These are phyloP conservation scores for Ceratocystis harringtonii DNA, from an alignment of 2,329 filamentous ascomycete genomes.

Conservation along the genomic window DNA sequence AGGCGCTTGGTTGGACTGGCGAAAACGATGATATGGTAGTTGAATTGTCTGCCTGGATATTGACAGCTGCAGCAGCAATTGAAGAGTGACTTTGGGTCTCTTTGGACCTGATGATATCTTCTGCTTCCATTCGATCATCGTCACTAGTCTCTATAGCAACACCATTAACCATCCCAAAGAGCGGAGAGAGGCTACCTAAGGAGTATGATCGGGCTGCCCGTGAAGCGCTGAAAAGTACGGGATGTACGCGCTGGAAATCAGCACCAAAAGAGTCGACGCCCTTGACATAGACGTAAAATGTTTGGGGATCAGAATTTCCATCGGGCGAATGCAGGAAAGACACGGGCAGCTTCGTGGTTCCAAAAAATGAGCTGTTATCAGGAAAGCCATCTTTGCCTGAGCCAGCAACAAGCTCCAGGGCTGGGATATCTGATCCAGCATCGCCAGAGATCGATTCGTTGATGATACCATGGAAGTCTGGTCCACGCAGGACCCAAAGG, in stretches of 20 bases:
- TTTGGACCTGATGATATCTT: not conserved
- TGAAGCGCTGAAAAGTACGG: slow-evolving; percentile 5
- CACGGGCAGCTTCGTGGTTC: slow-evolving; percentile 1
- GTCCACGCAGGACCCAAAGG: slow-evolving; percentile 12
- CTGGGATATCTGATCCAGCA: not conserved
- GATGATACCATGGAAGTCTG: slow-evolving; percentile 6
- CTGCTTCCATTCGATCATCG: not conserved
- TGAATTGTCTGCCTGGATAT: slow-evolving; percentile 1
- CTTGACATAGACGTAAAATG: slow-evolving; percentile 15
- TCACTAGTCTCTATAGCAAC: not conserved
- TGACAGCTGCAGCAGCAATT: not conserved
- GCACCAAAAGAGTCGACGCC: slow-evolving; percentile 9
- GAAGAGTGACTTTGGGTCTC: not conserved
- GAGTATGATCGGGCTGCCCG: not conserved
- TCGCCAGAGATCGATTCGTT: slow-evolving; percentile 4
- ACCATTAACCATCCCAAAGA: slow-evolving; percentile 10
- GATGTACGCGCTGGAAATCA: slow-evolving; percentile 15
- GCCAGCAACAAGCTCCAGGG: slow-evolving; percentile 7
- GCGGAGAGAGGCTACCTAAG: slow-evolving; percentile 9
- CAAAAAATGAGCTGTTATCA: slow-evolving; percentile 8
- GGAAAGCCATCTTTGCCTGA: slow-evolving; percentile 12
- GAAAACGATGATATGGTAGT: not conserved
- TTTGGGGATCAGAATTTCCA: not conserved
- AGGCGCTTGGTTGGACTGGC: not conserved
- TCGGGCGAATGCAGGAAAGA: not conserved